These are phyloP conservation scores for Drosera capensis DNA, from an alignment of 148 eudicot species.

Conservation along the genomic window DNA sequence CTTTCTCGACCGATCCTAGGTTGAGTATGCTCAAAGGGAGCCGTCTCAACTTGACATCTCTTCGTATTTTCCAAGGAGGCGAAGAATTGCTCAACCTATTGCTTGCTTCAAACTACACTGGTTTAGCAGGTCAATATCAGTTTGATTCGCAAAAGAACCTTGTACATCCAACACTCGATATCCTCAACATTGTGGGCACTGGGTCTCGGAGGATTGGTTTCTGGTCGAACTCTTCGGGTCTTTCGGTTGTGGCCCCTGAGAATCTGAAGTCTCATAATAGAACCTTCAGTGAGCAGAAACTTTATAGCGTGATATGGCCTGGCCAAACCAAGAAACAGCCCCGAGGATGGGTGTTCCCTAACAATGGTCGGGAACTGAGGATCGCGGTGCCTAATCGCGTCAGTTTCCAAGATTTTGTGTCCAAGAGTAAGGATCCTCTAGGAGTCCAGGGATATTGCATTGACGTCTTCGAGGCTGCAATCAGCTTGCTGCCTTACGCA, in stretches of 20 bases:
- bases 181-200: slow-evolving; percentile 3
- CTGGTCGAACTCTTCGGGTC: slow-evolving; percentile 9
- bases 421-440: neutral
- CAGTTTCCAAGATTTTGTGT: slow-evolving; percentile 7
- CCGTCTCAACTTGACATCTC: slow-evolving; percentile 4
- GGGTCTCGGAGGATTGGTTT: slow-evolving; percentile 3
- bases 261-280: neutral
- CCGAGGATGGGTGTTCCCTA: slow-evolving; percentile 7
- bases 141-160: neutral
- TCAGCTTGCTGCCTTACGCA: slow-evolving; percentile 5
- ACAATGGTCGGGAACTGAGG: slow-evolving; percentile 3
- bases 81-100: slow-evolving; percentile 11
- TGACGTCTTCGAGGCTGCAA: slow-evolving; percentile 7
- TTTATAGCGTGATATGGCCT: slow-evolving; percentile 10
- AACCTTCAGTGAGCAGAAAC: neutral
- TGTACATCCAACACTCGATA: slow-evolving; percentile 2
- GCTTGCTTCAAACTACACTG: neutral
- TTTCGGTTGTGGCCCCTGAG: slow-evolving; percentile 6
- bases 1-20: slow-evolving; percentile 13
- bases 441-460: slow-evolving; percentile 7
- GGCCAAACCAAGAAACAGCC: neutral
- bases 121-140: neutral
- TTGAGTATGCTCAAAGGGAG: slow-evolving; percentile 2
- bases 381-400: slow-evolving; percentile 9
- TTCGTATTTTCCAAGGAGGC: slow-evolving; percentile 19